Evolutionary conservation across 352 stramenopile species (phyloP).

Genomic region (Aphanomyces euteiches): DNA sequence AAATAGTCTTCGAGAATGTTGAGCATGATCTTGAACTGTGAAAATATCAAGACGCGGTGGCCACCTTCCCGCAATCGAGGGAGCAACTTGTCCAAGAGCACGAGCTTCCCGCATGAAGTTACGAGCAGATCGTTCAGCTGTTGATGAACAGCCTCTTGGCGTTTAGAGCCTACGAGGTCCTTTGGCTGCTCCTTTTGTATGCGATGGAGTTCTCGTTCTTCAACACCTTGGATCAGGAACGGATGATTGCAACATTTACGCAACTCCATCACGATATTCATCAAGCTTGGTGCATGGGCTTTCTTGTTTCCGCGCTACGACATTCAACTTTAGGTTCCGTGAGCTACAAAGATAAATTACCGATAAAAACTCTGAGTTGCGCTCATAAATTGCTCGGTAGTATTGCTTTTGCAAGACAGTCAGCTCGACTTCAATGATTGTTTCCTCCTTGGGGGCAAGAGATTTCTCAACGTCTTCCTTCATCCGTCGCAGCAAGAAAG

Average conservation of each 20-base stretch:
- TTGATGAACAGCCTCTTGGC: slow-evolving; percentile 36
- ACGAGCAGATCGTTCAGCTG: slow-evolving; percentile 88
- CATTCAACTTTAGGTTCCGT: too few species aligned
- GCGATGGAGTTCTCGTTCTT: slow-evolving; percentile 68
- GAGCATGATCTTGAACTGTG: slow-evolving; percentile 99
- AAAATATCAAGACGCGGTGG: slow-evolving; percentile 97
- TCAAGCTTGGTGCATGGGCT: slow-evolving; percentile 73
- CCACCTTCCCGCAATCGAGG: slow-evolving; percentile 76
- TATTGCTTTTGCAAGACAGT: slow-evolving; percentile 89
- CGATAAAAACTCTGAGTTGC: slow-evolving; percentile 89
- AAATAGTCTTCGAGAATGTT: slow-evolving; percentile 99
- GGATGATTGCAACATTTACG: slow-evolving; percentile 94
- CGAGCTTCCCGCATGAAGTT: slow-evolving; percentile 95
- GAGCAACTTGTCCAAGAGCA: slow-evolving; percentile 98
- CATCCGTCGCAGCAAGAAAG: slow-evolving; percentile 81
- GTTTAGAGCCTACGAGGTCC: slow-evolving; percentile 27
- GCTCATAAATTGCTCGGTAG: slow-evolving; percentile 90
- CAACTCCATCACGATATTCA: slow-evolving; percentile 93
- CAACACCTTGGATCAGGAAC: slow-evolving; percentile 88
- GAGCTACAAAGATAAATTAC: slow-evolving; percentile 27
- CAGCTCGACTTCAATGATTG: slow-evolving; percentile 88
- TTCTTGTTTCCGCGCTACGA: slow-evolving; percentile 55
- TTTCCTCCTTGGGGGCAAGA: slow-evolving; percentile 85
- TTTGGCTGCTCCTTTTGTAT: slow-evolving; percentile 48
- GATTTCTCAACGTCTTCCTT: slow-evolving; percentile 89